phyloP scores from a whole-genome alignment of 305 asterid genomes.

The Solanum hybrid region DNA sequence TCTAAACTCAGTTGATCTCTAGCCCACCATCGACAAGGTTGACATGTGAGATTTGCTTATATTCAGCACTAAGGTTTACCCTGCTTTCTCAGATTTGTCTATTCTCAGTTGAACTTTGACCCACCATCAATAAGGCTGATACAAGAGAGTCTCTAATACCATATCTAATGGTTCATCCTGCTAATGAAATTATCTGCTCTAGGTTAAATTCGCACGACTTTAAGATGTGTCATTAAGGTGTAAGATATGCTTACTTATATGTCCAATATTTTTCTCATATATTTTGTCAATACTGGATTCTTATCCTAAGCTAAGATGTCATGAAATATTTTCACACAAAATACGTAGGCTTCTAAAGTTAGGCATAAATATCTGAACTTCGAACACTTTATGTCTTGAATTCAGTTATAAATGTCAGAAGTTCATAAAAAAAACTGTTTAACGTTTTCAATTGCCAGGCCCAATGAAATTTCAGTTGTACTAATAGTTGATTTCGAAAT shows the following conservation, averaged over 20 bases:
- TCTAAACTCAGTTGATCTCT: too few relatives aligned
- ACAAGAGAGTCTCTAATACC: not conserved
- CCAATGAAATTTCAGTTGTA: not conserved
- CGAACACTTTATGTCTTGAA: too few relatives aligned
- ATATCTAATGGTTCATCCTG: not conserved
- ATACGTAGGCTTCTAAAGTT: too few relatives aligned
- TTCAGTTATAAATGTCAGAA: not conserved
- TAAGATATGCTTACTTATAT: not conserved
- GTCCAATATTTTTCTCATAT: too few relatives aligned
- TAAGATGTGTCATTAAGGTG: too few relatives aligned
- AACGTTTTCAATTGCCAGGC: not conserved
- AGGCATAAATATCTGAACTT: too few relatives aligned
- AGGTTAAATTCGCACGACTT: too few relatives aligned
- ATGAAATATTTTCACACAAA: not conserved
- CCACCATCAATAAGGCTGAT: not conserved
- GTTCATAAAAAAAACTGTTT: not conserved
- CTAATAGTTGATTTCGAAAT: not conserved
- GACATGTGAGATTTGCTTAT: not conserved
- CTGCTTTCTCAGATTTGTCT: not conserved
- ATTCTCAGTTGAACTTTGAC: not conserved
- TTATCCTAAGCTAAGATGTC: not conserved
- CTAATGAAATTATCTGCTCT: not conserved
- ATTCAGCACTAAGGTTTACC: too few relatives aligned
- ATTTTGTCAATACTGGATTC: too few relatives aligned
- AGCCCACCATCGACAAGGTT: not conserved